phyloP scores from a whole-genome alignment of 208 protist genomes.

The Leishmania gerbilli region DNA sequence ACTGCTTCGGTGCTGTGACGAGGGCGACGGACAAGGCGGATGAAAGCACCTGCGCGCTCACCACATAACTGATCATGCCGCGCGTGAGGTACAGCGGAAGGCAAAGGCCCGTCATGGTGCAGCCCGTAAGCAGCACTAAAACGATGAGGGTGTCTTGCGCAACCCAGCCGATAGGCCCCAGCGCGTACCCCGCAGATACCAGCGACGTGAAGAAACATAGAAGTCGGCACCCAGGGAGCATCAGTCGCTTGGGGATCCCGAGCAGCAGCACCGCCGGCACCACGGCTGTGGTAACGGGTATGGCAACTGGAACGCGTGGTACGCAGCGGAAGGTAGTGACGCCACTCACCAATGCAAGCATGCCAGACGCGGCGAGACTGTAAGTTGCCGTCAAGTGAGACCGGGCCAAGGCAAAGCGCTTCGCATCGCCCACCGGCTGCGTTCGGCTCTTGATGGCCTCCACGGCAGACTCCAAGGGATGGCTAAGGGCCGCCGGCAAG shows the following conservation, averaged over 20 bases:
- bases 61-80: slow-evolving; percentile 82
- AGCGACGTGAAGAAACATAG: slow-evolving; percentile 48
- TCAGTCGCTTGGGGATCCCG: slow-evolving; percentile 40
- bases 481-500: slow-evolving; percentile 31
- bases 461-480: slow-evolving; percentile 43
- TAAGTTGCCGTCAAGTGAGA: slow-evolving; percentile 65
- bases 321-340: slow-evolving; percentile 45
- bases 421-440: slow-evolving; percentile 55
- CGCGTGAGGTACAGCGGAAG: slow-evolving; percentile 81
- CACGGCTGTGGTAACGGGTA: slow-evolving; percentile 52
- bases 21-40: slow-evolving; percentile 52
- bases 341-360: slow-evolving; percentile 48
- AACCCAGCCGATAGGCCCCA: slow-evolving; percentile 78
- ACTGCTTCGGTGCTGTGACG: slow-evolving; percentile 47
- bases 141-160: slow-evolving; percentile 68
- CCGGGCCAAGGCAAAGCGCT: slow-evolving; percentile 47
- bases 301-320: slow-evolving; percentile 56
- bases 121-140: slow-evolving; percentile 48
- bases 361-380: slow-evolving; percentile 43
- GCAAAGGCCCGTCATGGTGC: slow-evolving; percentile 74
- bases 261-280: slow-evolving; percentile 48
- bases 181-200: slow-evolving; percentile 61
- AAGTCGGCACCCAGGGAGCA: slow-evolving; percentile 41
- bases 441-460: slow-evolving; percentile 61
- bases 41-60: slow-evolving; percentile 76